Base-by-base conservation (phyloP, 2,329 filamentous ascomycete species). In the Cucurbitaria berberidis region DNA sequence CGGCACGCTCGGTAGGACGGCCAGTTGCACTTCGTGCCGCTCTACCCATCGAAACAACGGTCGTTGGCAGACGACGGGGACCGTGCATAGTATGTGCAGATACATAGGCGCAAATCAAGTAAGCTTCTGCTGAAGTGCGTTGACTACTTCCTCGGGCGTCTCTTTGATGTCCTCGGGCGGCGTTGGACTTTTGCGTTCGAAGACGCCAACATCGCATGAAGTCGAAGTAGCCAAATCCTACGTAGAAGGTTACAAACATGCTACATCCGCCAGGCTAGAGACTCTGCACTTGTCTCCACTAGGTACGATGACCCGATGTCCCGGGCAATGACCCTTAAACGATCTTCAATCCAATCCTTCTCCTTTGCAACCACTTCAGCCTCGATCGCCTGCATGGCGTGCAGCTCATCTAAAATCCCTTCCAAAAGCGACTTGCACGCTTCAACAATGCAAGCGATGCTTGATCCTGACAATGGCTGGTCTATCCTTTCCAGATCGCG, bases 271-370 rank as follows among this genome's bases (percentile, higher is more conserved):
- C 70, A 74, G 10, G 66, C 61, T 16, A 64, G 59, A 13, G 29
- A 43, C 24, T 60, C 57, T 30, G 55, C 43, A 21, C 52, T 45
- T 44, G 21, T 48, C 22, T 61, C 64, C 5, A 59, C 41, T 24
- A 53, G 29, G 9, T 60, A 56, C 9, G 48, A 42, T 32, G 48
- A 42, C 30, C 57, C 61, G 48, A 65, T 55, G 34, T 64, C 64
- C 21, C 55, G 56, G 9, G 69, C 69, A 27, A 74, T 72, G 9
- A 47, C 55, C 32, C 60, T 53, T 29, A 75, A 59, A 11, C 67
- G 60, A n/a, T 52, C 57, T 51, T 76, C 74, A 7, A 77, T 66
- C 69, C 73, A 76, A 21, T 62, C 54, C 53, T 67, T 68, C 53
- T 76, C 75, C 32, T 51, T 61, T n/a, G 49, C 46, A 9, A 72